Evolutionary conservation across 129 eudicot genomes (phyloP), one percentile per base, ranked within the genome.

Genomic region (Centaurea solstitialis): DNA sequence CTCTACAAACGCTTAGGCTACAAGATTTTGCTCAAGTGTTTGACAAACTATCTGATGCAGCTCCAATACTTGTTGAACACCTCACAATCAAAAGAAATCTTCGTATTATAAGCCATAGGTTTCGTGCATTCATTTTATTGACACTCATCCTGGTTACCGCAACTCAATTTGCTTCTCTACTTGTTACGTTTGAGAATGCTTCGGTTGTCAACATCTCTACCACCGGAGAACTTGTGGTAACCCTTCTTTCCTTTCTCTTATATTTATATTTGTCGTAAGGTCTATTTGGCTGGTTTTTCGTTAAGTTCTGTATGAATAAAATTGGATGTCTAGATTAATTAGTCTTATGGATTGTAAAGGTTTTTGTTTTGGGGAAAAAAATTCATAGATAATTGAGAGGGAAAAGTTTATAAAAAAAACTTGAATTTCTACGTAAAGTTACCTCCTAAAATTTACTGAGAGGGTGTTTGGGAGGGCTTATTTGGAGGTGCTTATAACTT

Each of bases 191-290:
- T 8, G 82, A 84, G 76, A 83, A 91, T 72, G 82, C 80, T 73
- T 81, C 93, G 8, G 24, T 59, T 10, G 78, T 87, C 23, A 82
- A 92, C 76, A 21, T 92, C 33, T 88, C 70, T 79, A 94, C 86
- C 12, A 85, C 92, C 1, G 97, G 97, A 61, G 98, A 92, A 74
- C 89, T 94, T 77, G 91, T 84, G 77, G 98, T 94, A 92, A 82
- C 50, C 12, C 47, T 26, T 76, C 33, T 83, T 71, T 62, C 83
- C 35, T 15, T 61, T 12, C 11, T 28, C 59, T 81, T 77, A 41
- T n/a, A 28, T 9, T 77, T 22, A 78, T 1, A 33, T 33, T 33
- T 33, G 37, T 33, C 37, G 37, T 33, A 33, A 33, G 37, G 37
- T 33, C 37, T 33, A 3, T 33, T 33, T 33, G 4, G 37, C 37